phyloP scores from a whole-genome alignment of 2,329 filamentous ascomycete genomes.

The Colletotrichum incanum region DNA sequence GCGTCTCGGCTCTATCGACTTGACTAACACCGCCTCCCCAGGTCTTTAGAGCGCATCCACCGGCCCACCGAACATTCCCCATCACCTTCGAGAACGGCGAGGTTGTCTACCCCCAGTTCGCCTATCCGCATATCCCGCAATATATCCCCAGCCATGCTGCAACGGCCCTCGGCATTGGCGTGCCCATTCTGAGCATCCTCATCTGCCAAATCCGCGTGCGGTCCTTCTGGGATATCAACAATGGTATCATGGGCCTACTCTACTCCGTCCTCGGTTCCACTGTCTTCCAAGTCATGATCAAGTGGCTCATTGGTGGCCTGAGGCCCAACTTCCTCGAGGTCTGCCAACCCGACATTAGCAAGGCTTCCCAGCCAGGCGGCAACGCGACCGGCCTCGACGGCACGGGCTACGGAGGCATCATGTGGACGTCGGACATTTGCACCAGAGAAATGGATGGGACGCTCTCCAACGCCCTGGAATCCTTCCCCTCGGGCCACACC shows the following conservation, averaged over 20 bases:
- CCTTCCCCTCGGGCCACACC: constrained; percentile 81
- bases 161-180: constrained; percentile 74
- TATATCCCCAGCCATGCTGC: constrained; percentile 81
- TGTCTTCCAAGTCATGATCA: constrained; percentile 83
- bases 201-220: constrained; percentile 77
- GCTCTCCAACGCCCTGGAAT: constrained; percentile 80
- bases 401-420: constrained; percentile 71
- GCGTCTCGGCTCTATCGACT: constrained; percentile 48
- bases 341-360: constrained; percentile 73
- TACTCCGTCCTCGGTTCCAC: constrained; percentile 79
- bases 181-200: constrained; percentile 77
- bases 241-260: constrained; percentile 77
- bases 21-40: constrained; percentile 47
- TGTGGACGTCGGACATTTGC: constrained; percentile 80
- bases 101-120: constrained; percentile 79
- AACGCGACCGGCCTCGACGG: constrained; percentile 59
- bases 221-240: constrained; percentile 81
- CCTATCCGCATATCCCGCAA: constrained; percentile 79
- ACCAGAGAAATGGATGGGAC: constrained; percentile 75
- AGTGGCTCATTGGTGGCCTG: constrained; percentile 81
- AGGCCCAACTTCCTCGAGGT: constrained; percentile 81
- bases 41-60: constrained; percentile 76
- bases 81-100: constrained; percentile 77
- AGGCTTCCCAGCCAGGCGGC: constrained; percentile 59
- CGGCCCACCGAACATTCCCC: constrained; percentile 78